Evolutionary conservation across 2,329 filamentous ascomycete species (phyloP).

Genomic region (Verticillium zaregamsianum): DNA sequence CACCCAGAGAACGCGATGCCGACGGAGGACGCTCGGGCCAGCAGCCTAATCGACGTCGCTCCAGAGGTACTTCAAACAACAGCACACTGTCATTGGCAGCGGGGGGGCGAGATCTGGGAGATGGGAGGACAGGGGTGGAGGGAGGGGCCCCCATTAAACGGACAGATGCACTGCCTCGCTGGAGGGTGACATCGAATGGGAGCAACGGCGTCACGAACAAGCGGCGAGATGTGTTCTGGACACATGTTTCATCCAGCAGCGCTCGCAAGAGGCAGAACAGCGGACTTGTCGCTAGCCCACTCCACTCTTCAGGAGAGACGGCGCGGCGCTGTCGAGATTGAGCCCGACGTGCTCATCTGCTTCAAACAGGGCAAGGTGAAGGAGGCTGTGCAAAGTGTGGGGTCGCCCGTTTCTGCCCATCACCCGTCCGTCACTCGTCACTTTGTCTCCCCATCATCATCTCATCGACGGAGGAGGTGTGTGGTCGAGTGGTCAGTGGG

Average conservation of each 20-base stretch:
- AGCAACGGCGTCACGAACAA: not conserved
- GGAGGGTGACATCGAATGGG: not conserved
- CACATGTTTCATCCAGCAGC: constrained; percentile 23
- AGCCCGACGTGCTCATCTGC: constrained; percentile 2
- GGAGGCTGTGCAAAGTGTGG: constrained; percentile 7
- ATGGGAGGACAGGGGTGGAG: not conserved
- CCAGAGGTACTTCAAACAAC: not conserved
- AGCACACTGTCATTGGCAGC: not conserved
- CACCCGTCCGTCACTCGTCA: not conserved
- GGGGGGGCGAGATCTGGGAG: not conserved
- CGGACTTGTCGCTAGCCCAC: not conserved
- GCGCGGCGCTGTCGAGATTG: not conserved
- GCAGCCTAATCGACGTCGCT: not conserved
- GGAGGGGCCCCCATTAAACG: not conserved
- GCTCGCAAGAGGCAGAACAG: not conserved
- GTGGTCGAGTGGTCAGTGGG: not conserved
- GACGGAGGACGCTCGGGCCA: not conserved
- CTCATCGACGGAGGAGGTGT: not conserved
- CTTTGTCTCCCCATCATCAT: not conserved
- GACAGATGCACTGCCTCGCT: not conserved
- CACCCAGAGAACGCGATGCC: not conserved
- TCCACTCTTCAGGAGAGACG: not conserved
- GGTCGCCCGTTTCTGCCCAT: not conserved
- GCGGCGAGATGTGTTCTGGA: not conserved
- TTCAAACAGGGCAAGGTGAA: constrained; percentile 4